These are phyloP conservation scores for Pyrrhoderma noxium DNA, from an alignment of 1,284 basidiomycete genomes.

Conservation along the genomic window DNA sequence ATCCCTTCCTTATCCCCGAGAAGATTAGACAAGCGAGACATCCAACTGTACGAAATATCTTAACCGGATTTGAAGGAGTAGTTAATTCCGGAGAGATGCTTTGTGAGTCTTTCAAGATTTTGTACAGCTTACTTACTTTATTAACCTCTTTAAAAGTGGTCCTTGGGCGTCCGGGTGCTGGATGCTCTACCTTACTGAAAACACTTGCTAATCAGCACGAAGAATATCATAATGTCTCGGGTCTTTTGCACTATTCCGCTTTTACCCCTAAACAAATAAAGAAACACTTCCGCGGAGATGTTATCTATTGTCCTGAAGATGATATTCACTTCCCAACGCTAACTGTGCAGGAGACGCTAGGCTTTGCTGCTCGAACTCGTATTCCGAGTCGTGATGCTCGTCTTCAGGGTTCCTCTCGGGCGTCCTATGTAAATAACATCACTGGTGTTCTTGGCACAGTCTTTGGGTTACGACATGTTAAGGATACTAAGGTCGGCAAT, in stretches of 20 bases:
- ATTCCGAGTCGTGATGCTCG: conserved; percentile 22
- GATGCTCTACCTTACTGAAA: conserved; percentile 37
- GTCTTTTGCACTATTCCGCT: conserved; percentile 31
- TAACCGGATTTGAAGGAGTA: conserved; percentile 28
- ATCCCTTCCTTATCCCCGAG: conserved; percentile 17
- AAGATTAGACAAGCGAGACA: conserved; percentile 18
- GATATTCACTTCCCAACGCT: conserved; percentile 35
- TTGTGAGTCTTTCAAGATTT: conserved; percentile 16
- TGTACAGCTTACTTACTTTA: neutral
- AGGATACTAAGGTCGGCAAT: conserved; percentile 40
- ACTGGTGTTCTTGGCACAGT: conserved; percentile 34
- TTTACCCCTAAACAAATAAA: conserved; percentile 23
- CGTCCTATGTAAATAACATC: conserved; percentile 26
- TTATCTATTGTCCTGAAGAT: conserved; percentile 22
- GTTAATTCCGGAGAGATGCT: conserved; percentile 36
- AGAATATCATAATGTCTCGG: conserved; percentile 30
- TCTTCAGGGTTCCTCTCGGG: conserved; percentile 21
- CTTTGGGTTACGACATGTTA: conserved; percentile 36
- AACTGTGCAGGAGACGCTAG: conserved; percentile 28
- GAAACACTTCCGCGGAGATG: conserved; percentile 24
- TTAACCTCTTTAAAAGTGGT: conserved; percentile 24
- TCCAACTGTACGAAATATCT: conserved; percentile 24
- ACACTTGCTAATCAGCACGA: conserved; percentile 33
- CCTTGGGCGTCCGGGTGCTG: conserved; percentile 34
- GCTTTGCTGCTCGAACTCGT: conserved; percentile 24